Evolutionary conservation across 139 green algal species (phyloP).

Genomic region (Bryopsis sp.): DNA sequence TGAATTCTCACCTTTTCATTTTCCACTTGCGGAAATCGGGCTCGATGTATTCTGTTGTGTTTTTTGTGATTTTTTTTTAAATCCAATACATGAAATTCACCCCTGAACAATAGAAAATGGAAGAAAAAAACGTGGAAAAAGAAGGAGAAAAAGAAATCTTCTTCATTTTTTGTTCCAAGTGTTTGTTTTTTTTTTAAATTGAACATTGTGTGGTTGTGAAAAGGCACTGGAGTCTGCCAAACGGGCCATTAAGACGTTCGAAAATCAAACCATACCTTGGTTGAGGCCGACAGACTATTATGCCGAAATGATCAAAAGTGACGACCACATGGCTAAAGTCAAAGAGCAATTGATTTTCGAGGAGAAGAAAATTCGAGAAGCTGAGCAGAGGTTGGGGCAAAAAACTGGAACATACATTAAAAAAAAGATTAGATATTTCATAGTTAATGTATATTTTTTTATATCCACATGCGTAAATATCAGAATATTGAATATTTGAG

Average conservation of each 20-base stretch:
- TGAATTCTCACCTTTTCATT: too few relatives aligned
- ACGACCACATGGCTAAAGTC: neutral
- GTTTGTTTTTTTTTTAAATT: neutral
- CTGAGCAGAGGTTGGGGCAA: neutral
- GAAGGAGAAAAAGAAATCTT: neutral
- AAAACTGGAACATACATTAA: too few relatives aligned
- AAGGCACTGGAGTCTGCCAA: neutral
- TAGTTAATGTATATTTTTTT: too few relatives aligned
- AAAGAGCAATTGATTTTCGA: slow-evolving; percentile 7
- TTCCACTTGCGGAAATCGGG: too few relatives aligned
- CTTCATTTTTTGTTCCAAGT: neutral
- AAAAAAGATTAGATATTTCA: too few relatives aligned
- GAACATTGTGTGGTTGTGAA: neutral
- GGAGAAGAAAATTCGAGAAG: neutral
- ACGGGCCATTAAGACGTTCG: neutral
- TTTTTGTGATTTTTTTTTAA: too few relatives aligned
- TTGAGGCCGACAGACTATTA: slow-evolving; percentile 3
- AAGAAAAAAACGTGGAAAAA: too few relatives aligned
- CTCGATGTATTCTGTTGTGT: too few relatives aligned
- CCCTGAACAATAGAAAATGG: too few relatives aligned
- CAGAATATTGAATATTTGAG: neutral
- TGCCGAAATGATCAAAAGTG: slow-evolving; percentile 14
- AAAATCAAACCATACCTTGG: neutral
- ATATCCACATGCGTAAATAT: too few relatives aligned
- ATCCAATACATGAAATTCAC: too few relatives aligned